Evolutionary conservation across 2,329 filamentous ascomycete species (phyloP).

Genomic region (Leptographium flavum): DNA sequence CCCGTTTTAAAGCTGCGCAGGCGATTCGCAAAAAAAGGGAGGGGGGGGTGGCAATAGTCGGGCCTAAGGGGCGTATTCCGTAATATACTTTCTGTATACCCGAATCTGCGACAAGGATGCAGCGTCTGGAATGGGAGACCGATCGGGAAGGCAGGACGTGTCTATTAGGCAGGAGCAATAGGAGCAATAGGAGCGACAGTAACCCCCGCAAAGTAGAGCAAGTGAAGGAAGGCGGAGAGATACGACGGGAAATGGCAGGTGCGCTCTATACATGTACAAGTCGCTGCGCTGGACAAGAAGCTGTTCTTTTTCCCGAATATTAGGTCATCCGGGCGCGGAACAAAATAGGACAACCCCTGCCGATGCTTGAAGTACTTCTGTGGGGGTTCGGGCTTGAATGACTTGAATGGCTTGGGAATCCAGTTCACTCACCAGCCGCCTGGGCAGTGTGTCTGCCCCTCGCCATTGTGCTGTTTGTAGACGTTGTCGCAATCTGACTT

Average conservation of each 20-base stretch:
- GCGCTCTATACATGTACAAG: too few species aligned
- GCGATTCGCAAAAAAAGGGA: slow-evolving; percentile 1
- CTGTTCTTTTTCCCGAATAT: neutral
- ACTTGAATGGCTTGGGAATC: too few species aligned
- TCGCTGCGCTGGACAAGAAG: neutral
- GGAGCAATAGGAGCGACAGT: neutral
- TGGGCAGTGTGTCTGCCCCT: slow-evolving; percentile 5
- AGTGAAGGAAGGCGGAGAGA: neutral
- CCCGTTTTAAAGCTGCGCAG: slow-evolving; percentile 9
- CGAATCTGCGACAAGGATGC: neutral
- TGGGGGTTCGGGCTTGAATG: neutral
- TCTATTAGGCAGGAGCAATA: neutral
- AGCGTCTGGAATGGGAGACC: neutral
- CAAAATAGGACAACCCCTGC: neutral
- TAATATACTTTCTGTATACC: neutral
- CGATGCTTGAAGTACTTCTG: neutral
- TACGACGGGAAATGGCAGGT: neutral
- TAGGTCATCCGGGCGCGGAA: neutral
- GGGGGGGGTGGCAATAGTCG: neutral
- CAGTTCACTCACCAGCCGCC: neutral
- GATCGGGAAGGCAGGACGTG: neutral
- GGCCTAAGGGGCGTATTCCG: neutral
- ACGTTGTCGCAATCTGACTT: slow-evolving; percentile 4
- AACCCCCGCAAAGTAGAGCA: neutral
- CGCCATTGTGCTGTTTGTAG: slow-evolving; percentile 2